Conservation (phyloP, 305 asterid species). For the Nicotiana rustica region DNA sequence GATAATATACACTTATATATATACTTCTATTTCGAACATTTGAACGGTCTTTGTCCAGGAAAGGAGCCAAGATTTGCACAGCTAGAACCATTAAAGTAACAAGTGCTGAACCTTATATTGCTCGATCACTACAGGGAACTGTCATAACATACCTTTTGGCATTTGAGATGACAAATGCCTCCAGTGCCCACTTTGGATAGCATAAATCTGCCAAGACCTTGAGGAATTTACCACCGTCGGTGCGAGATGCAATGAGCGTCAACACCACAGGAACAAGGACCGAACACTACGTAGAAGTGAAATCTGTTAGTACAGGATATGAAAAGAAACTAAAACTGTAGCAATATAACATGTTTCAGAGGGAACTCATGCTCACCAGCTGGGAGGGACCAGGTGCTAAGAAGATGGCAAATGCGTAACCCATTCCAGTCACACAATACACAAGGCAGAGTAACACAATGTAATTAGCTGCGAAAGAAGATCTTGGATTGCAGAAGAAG, state of each 20-base stretch:
- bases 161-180: slow-evolving; percentile 87
- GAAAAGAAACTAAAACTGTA: slow-evolving; percentile 35
- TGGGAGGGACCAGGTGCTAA: slow-evolving; percentile 97
- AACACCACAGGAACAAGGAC: slow-evolving; percentile 92
- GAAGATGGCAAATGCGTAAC: slow-evolving; percentile 84
- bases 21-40: not conserved
- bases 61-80: not conserved
- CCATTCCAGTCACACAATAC: slow-evolving; percentile 93
- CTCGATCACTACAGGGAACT: slow-evolving; percentile 9
- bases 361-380: slow-evolving; percentile 61
- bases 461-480: slow-evolving; percentile 77
- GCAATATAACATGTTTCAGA: not conserved
- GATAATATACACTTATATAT: not conserved
- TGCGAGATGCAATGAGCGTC: slow-evolving; percentile 83
- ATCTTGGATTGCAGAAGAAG: slow-evolving; percentile 91
- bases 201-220: slow-evolving; percentile 62
- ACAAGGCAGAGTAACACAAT: slow-evolving; percentile 86
- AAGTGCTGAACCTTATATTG: not conserved
- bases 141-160: slow-evolving; percentile 65
- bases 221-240: slow-evolving; percentile 53
- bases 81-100: slow-evolving; percentile 13
- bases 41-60: slow-evolving; percentile 4
- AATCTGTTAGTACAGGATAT: not conserved
- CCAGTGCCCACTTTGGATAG: slow-evolving; percentile 97
- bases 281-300: slow-evolving; percentile 64